phyloP scores from a whole-genome alignment of 2,329 filamentous ascomycete species.

The Ascochyta koolunga region DNA sequence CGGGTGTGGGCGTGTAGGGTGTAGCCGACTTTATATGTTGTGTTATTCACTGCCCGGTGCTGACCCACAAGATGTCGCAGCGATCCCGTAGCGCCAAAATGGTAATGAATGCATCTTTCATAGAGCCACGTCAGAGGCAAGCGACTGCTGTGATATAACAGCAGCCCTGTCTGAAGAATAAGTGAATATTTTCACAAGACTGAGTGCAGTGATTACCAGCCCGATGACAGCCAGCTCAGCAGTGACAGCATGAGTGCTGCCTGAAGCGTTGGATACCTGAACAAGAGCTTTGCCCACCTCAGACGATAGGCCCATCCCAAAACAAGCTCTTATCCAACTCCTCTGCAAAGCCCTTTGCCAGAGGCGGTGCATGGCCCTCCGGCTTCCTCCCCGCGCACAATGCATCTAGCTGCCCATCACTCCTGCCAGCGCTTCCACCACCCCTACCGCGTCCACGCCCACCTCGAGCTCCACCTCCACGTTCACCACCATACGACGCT shows the following conservation, averaged over 20 bases:
- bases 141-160: background rate
- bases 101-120: background rate
- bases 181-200: background rate
- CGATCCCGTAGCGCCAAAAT: background rate
- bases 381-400: conserved; percentile 33
- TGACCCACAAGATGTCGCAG: background rate
- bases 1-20: conserved; percentile 25
- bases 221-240: background rate
- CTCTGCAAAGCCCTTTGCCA: conserved; percentile 39
- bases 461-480: background rate
- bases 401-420: conserved; percentile 5
- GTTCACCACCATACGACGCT: background rate
- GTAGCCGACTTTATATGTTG: conserved; percentile 27
- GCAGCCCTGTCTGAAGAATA: background rate
- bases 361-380: conserved; percentile 22
- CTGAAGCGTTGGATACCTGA: background rate
- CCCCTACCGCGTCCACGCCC: conserved; percentile 1
- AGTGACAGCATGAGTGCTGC: background rate
- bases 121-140: background rate
- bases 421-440: background rate
- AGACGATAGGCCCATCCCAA: conserved; percentile 34
- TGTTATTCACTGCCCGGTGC: background rate
- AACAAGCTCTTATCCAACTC: conserved; percentile 40
- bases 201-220: background rate
- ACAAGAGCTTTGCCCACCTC: background rate